A percentile compares a stretch with the other conserved stretches of the same genome.
These are phyloP conservation scores for Saccharum spontaneum DNA, from an alignment of 176 grass and related monocot genomes.

Conservation along the genomic window DNA sequence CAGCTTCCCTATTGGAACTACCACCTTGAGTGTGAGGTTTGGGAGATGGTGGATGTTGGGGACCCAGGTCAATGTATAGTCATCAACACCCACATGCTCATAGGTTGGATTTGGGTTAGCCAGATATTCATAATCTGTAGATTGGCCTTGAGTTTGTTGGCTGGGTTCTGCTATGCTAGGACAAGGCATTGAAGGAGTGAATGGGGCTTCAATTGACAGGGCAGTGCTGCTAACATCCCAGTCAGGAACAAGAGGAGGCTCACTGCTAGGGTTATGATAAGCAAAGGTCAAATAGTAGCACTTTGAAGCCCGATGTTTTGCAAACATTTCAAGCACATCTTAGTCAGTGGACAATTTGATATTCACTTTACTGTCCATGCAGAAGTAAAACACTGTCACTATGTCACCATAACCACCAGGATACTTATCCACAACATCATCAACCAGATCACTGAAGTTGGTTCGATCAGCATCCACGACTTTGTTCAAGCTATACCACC, in stretches of 20 bases:
- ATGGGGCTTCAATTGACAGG: background rate
- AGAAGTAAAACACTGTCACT: too few species aligned
- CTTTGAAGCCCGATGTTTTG: background rate
- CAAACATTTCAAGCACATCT: too few species aligned
- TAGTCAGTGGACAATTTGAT: too few species aligned
- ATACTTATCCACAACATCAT: too few species aligned
- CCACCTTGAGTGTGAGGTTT: background rate
- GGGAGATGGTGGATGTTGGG: too few species aligned
- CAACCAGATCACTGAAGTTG: too few species aligned
- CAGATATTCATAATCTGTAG: background rate
- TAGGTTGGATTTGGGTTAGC: background rate
- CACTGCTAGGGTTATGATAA: background rate
- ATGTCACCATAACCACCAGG: too few species aligned
- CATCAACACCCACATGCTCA: background rate
- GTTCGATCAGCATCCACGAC: too few species aligned
- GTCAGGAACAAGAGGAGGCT: background rate
- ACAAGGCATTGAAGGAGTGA: background rate
- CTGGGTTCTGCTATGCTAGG: background rate
- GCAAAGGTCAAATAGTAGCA: background rate
- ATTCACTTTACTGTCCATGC: too few species aligned
- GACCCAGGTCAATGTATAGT: background rate
- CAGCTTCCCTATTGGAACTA: background rate
- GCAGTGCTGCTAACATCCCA: background rate
- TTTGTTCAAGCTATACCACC: too few species aligned
- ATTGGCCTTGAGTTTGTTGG: background rate